These are phyloP conservation scores for Penicillium ucsense DNA, from an alignment of 495 filamentous ascomycete species.

Conservation along the genomic window DNA sequence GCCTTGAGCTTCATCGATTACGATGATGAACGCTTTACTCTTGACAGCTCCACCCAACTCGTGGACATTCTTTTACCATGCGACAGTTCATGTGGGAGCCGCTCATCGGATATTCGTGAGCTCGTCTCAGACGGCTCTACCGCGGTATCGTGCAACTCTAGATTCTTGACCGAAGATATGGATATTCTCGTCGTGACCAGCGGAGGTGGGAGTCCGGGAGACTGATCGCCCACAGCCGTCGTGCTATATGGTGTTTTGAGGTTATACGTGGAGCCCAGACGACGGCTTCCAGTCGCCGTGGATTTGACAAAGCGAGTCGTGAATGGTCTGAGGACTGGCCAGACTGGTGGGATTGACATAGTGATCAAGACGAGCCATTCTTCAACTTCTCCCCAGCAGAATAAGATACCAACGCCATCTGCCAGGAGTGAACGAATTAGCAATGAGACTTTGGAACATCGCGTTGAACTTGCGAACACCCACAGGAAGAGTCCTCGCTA, in stretches of 20 bases:
- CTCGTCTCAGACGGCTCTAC: constrained; percentile 5
- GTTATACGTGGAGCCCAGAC: constrained; percentile 4
- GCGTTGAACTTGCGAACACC: not conserved
- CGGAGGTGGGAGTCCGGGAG: constrained; percentile 5
- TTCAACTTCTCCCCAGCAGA: constrained; percentile 18
- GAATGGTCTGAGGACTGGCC: constrained; percentile 18
- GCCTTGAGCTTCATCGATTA: not conserved
- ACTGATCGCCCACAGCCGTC: constrained; percentile 6
- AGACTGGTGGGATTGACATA: constrained; percentile 20
- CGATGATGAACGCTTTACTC: not conserved
- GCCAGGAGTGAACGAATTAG: not conserved
- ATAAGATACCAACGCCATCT: constrained; percentile 16
- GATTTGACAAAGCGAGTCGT: constrained; percentile 18
- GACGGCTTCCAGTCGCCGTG: constrained; percentile 3
- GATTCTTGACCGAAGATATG: constrained; percentile 9
- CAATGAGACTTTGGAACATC: not conserved
- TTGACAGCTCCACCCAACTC: constrained; percentile 11
- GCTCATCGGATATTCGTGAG: constrained; percentile 3
- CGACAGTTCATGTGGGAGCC: constrained; percentile 4
- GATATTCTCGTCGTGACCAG: constrained; percentile 17
- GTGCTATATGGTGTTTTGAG: constrained; percentile 5
- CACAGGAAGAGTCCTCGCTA: constrained; percentile 15
- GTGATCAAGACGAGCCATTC: constrained; percentile 21
- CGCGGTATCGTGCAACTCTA: not conserved
- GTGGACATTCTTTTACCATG: not conserved